Evolutionary conservation across 192 early-diverging fungal species (phyloP).

Genomic region (Podila verticillata): DNA sequence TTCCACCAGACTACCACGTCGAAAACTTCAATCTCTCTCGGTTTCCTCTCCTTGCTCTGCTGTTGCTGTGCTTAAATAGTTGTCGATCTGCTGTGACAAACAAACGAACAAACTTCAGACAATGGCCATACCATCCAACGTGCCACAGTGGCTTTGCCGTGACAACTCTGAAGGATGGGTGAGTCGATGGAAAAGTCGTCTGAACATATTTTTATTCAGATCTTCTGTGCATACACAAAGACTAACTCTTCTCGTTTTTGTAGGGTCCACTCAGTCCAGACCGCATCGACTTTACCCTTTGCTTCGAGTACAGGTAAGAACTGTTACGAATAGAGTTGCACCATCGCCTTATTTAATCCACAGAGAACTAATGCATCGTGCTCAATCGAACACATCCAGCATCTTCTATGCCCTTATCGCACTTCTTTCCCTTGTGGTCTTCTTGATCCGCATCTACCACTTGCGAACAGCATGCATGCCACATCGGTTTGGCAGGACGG

Average conservation of each 20-base stretch:
- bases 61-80: too few species aligned
- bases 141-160: too few species aligned
- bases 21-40: too few species aligned
- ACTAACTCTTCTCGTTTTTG: background rate
- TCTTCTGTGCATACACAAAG: background rate
- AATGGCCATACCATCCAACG: too few species aligned
- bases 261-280: constrained; percentile 31
- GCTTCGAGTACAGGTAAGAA: constrained; percentile 46
- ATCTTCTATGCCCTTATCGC: constrained; percentile 2
- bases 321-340: background rate
- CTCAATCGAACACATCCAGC: background rate
- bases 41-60: too few species aligned
- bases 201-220: background rate
- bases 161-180: constrained; percentile 22
- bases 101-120: too few species aligned
- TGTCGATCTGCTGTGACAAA: too few species aligned
- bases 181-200: background rate
- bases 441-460: background rate
- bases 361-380: background rate
- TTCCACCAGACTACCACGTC: too few species aligned
- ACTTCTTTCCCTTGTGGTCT: background rate
- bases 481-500: constrained; percentile 22
- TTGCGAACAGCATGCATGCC: constrained; percentile 11
- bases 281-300: constrained; percentile 25
- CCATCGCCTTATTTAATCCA: too few species aligned